These are phyloP conservation scores for Camelina sativa DNA, from an alignment of 345 rosid genomes.

Conservation along the genomic window DNA sequence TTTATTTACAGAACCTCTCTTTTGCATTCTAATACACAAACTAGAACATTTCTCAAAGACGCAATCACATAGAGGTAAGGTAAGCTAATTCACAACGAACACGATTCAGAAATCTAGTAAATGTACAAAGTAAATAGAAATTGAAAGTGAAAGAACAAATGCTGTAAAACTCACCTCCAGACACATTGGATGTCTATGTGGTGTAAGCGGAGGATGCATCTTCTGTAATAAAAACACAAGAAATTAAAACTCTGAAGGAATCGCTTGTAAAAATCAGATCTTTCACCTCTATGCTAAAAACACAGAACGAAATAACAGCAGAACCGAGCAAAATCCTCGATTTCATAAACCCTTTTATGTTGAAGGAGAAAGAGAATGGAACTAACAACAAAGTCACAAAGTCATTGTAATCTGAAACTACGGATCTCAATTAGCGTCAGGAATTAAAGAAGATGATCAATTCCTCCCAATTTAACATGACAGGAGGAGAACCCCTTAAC, in stretches of 20 bases:
- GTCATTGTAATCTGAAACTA: background rate
- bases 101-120: background rate
- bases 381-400: background rate
- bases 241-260: background rate
- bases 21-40: background rate
- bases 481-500: background rate
- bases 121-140: background rate
- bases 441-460: background rate
- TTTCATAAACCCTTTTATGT: background rate
- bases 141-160: background rate
- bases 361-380: background rate
- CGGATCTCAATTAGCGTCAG: slow-evolving; percentile 10
- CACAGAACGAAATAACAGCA: slow-evolving; percentile 9
- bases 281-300: slow-evolving; percentile 8
- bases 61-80: background rate
- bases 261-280: slow-evolving; percentile 25
- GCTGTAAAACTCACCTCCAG: slow-evolving; percentile 61
- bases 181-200: slow-evolving; percentile 94
- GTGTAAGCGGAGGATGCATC: slow-evolving; percentile 95
- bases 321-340: slow-evolving; percentile 1
- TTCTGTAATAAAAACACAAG: slow-evolving; percentile 3
- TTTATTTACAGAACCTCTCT: background rate
- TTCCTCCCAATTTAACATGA: background rate
- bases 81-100: background rate
- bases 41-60: background rate